Percentiles rank a stretch among this genome's conserved stretches.
These are phyloP conservation scores for Kurtzmaniella quercitrusa DNA, from an alignment of 1,139 yeast species.

Conservation along the genomic window DNA sequence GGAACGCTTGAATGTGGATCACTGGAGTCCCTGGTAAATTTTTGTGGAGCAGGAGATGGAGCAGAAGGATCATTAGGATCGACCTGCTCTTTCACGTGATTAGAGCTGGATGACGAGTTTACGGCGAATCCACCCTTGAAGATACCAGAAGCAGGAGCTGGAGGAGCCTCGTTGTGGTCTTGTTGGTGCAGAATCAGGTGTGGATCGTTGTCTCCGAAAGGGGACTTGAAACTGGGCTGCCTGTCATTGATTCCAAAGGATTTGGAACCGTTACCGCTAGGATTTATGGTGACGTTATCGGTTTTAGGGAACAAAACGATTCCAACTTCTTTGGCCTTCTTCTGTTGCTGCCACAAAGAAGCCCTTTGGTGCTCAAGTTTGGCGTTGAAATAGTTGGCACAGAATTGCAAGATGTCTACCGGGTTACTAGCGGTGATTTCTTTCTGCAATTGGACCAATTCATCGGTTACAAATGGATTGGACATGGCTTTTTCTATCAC, in stretches of 20 bases:
- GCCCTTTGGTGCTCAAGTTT: slow-evolving; percentile 60
- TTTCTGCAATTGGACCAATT: slow-evolving; percentile 58
- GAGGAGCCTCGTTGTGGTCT: slow-evolving; percentile 11
- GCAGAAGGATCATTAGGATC: slow-evolving; percentile 23
- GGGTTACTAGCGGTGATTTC: slow-evolving; percentile 64
- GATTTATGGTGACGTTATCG: slow-evolving; percentile 23
- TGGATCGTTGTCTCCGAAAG: slow-evolving; percentile 62
- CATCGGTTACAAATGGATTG: slow-evolving; percentile 29
- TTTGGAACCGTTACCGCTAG: slow-evolving; percentile 14
- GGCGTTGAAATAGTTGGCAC: slow-evolving; percentile 64
- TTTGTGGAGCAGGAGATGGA: slow-evolving; percentile 1
- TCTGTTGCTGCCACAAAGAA: slow-evolving; percentile 49
- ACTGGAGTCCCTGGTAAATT: slow-evolving; percentile 7
- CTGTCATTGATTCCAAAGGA: slow-evolving; percentile 24
- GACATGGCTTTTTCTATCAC: slow-evolving; percentile 2
- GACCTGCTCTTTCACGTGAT: slow-evolving; percentile 17
- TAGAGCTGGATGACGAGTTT: slow-evolving; percentile 21
- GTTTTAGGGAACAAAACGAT: slow-evolving; percentile 46
- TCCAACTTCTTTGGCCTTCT: slow-evolving; percentile 50
- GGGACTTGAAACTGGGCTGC: slow-evolving; percentile 57
- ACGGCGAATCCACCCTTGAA: slow-evolving; percentile 47
- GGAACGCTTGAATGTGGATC: slow-evolving; percentile 7
- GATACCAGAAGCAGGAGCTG: slow-evolving; percentile 16
- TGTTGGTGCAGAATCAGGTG: slow-evolving; percentile 39
- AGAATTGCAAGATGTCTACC: slow-evolving; percentile 64